A percentile compares a stretch with the other conserved stretches of the same genome.
Evolutionary conservation across 1,284 basidiomycete genomes (phyloP).

Genomic region (Cryptococcus sp.): DNA sequence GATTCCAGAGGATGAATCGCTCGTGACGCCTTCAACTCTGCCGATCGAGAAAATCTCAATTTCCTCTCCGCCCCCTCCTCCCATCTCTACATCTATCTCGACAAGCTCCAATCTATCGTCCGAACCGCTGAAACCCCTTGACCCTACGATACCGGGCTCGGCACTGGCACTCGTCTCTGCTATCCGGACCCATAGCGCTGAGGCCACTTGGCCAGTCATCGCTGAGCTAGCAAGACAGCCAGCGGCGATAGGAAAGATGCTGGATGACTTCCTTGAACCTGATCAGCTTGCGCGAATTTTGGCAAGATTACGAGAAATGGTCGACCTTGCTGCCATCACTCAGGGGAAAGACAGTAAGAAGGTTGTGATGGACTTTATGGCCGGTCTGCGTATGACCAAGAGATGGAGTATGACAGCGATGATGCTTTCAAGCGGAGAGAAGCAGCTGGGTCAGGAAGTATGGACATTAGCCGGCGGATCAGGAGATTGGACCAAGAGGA

Average conservation of each 20-base stretch:
- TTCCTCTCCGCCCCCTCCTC: neutral
- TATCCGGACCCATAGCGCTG: slow-evolving; percentile 5
- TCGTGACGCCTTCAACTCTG: neutral
- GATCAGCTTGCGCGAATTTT: slow-evolving; percentile 35
- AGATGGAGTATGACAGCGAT: slow-evolving; percentile 34
- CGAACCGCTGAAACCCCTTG: neutral
- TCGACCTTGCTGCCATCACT: neutral
- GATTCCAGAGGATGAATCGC: neutral
- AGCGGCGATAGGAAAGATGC: slow-evolving; percentile 17
- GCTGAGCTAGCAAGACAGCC: slow-evolving; percentile 19
- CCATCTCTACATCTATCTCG: neutral
- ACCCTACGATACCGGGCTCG: slow-evolving; percentile 20
- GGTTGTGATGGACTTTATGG: slow-evolving; percentile 15
- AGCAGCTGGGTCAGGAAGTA: slow-evolving; percentile 12
- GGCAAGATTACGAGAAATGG: neutral
- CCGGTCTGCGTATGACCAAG: slow-evolving; percentile 20
- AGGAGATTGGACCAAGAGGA: slow-evolving; percentile 12
- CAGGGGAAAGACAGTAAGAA: neutral
- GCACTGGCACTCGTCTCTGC: slow-evolving; percentile 32
- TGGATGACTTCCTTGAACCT: slow-evolving; percentile 36
- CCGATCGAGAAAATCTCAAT: neutral
- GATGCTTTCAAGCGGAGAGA: slow-evolving; percentile 32
- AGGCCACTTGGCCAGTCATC: neutral
- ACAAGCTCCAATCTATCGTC: neutral
- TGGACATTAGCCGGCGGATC: slow-evolving; percentile 21